These are phyloP conservation scores for Iris pallida DNA, from an alignment of 116 monocot genomes.

Conservation along the genomic window DNA sequence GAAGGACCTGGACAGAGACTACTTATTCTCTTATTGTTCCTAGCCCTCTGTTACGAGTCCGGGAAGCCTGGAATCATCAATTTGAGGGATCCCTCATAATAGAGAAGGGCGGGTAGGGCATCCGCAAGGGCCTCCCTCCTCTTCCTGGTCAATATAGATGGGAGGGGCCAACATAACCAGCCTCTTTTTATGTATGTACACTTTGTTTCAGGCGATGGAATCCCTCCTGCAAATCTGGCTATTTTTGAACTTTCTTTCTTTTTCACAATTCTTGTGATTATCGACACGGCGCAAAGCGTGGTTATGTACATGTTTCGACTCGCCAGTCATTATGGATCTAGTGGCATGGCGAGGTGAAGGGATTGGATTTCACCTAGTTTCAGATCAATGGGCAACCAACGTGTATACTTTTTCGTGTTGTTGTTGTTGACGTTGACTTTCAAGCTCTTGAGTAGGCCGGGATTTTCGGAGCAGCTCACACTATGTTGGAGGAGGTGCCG, in stretches of 20 bases:
- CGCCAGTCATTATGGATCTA: conserved; percentile 4
- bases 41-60: conserved; percentile 6
- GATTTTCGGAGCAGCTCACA: conserved; percentile 15
- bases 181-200: neutral
- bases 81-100: conserved; percentile 5
- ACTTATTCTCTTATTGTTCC: conserved; percentile 9
- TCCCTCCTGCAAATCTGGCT: neutral
- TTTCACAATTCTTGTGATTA: conserved; percentile 1
- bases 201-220: neutral
- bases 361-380: conserved; percentile 8
- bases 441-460: neutral
- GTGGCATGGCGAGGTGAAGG: conserved; percentile 4
- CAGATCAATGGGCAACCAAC: too few relatives aligned
- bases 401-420: conserved; percentile 7
- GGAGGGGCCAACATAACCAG: conserved; percentile 16
- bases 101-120: conserved; percentile 5
- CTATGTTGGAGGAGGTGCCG: neutral
- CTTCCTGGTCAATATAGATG: conserved; percentile 15
- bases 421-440: neutral
- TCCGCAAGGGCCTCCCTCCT: conserved; percentile 6
- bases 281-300: neutral
- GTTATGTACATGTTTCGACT: conserved; percentile 8
- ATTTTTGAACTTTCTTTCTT: conserved; percentile 6
- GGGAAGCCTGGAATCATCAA: conserved; percentile 7
- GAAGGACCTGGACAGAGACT: conserved; percentile 10